Evolutionary conservation across 2,329 filamentous ascomycete species (phyloP), one percentile per base, ranked within the genome.

Genomic region (Coniochaeta sp.): DNA sequence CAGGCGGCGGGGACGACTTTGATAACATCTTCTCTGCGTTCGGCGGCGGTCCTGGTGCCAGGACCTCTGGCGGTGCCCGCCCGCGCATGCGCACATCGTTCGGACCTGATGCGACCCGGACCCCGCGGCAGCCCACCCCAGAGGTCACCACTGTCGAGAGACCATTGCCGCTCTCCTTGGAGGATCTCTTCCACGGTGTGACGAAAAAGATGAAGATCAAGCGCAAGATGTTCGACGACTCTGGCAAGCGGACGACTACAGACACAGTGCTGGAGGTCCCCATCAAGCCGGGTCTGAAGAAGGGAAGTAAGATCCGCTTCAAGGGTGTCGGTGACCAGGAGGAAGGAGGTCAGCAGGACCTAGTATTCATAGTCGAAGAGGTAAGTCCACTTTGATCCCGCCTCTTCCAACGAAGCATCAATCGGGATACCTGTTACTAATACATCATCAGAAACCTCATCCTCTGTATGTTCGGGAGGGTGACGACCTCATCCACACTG

Each of bases 201-300:
- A 91, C 89, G 56, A 99, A 99, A 84, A 97, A 96, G 82, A 91
- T 99, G 83, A 96, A 95, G 79, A 96, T 98, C 65, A 97, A 96
- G 80, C 86, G 93, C 70, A 98, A 98, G 85, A 92, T 89, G 19
- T 98, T 91, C 72, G 95, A 99, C 73, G 81, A 87, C 22, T 87
- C 82, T 0, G 91, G 91, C 61, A 96, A 96, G 79, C 87, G 92
- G 67, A 90, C 85, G 50, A 89, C 88, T 3, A 90, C 93, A 62
- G 95, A 99, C 68, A 90, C 93, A 69, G 91, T 97, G 19, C 79
- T 99, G 32, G 92, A 96, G 71, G 93, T 98, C 58, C 91, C 92
- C 55, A 96, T 99, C 77, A 98, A 97, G 78, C 88, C 91, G 6
- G 95, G 95, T 61, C 78, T 98, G 75, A 97, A 98, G 78, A 93